Evolutionary conservation across 176 grass and related monocot genomes (phyloP).

Genomic region (Themeda triandra): DNA sequence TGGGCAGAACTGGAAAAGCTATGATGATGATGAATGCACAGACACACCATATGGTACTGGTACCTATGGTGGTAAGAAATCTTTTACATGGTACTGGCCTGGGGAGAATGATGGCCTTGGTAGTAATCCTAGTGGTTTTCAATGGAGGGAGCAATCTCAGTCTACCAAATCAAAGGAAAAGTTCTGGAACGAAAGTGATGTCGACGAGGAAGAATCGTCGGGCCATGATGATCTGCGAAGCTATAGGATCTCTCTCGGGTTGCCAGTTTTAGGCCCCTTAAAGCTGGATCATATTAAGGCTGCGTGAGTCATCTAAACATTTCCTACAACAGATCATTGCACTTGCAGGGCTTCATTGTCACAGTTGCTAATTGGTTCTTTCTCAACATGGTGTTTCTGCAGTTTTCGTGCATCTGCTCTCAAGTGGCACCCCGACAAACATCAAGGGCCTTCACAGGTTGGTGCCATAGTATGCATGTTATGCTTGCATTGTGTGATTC

Average conservation of each 20-base stretch:
- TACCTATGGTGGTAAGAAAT: conserved; percentile 43
- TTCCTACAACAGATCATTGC: background rate
- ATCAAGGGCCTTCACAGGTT: conserved; percentile 82
- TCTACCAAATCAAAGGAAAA: conserved; percentile 45
- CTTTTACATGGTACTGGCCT: conserved; percentile 65
- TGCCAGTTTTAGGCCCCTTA: conserved; percentile 62
- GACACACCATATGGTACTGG: conserved; percentile 27
- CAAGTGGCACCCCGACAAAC: conserved; percentile 93
- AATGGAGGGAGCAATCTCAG: conserved; percentile 58
- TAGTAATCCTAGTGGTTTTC: conserved; percentile 41
- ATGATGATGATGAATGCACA: conserved; percentile 35
- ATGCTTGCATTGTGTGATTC: background rate
- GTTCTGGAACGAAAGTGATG: conserved; percentile 77
- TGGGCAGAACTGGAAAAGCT: conserved; percentile 37
- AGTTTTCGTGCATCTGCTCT: conserved; percentile 79
- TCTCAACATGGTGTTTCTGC: conserved; percentile 7
- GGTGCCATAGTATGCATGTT: background rate
- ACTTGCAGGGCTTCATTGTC: background rate
- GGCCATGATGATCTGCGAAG: conserved; percentile 24
- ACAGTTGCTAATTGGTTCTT: background rate
- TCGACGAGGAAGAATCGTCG: conserved; percentile 64
- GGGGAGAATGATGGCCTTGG: conserved; percentile 38
- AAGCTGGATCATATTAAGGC: conserved; percentile 69
- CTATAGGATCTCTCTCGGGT: conserved; percentile 65
- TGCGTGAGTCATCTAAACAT: conserved; percentile 58